phyloP scores from a whole-genome alignment of 176 grass and related monocot genomes.

The Carex parvula region DNA sequence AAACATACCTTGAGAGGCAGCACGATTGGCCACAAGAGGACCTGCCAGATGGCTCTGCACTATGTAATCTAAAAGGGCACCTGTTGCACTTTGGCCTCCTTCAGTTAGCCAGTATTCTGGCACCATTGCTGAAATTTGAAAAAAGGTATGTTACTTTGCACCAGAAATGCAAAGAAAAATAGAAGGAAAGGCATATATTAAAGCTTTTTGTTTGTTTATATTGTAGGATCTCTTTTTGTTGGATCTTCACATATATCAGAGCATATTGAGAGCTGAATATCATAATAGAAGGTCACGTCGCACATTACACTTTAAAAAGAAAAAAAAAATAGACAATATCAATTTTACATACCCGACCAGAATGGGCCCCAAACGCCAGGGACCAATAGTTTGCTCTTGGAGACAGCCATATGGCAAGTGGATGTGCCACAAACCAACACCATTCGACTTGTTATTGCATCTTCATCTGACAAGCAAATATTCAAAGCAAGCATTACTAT shows the following conservation, averaged over 20 bases:
- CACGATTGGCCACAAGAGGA: constrained; percentile 69
- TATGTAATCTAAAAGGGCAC: constrained; percentile 78
- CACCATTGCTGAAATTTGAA: constrained; percentile 60
- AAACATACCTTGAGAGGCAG: constrained; percentile 73
- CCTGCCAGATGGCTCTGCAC: constrained; percentile 63
- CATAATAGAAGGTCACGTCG: not conserved
- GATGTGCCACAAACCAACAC: constrained; percentile 96
- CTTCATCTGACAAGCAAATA: constrained; percentile 45
- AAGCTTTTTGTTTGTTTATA: not conserved
- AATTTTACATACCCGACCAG: constrained; percentile 69
- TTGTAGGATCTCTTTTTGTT: not conserved
- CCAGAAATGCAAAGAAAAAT: constrained; percentile 4
- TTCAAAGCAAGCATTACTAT: constrained; percentile 13
- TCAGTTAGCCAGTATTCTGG: constrained; percentile 90
- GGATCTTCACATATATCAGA: not conserved
- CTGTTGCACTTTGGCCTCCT: constrained; percentile 96
- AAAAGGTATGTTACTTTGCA: constrained; percentile 9
- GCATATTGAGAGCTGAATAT: not conserved
- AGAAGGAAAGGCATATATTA: not conserved
- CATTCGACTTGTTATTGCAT: constrained; percentile 65
- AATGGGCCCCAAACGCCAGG: constrained; percentile 94
- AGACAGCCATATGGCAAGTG: constrained; percentile 94
- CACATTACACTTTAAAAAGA: not conserved
- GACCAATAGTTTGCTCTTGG: constrained; percentile 69
- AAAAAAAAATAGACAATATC: not conserved